phyloP scores from a whole-genome alignment of 495 filamentous ascomycete species.

The Penicillium ucsense region DNA sequence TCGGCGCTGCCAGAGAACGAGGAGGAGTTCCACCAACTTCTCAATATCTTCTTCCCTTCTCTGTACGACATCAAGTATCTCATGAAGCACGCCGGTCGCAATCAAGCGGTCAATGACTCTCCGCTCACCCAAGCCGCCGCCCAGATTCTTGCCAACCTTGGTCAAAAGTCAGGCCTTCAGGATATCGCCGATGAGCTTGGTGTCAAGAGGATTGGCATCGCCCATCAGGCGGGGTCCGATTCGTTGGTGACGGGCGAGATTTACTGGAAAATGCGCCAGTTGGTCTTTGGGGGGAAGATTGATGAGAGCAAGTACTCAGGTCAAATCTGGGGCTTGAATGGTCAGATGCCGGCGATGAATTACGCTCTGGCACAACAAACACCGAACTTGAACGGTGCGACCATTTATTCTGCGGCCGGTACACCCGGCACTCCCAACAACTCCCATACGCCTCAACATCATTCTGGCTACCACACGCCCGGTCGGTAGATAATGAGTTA shows the following conservation, averaged over 20 bases:
- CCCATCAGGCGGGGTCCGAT: slow-evolving; percentile 88
- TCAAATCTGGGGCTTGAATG: slow-evolving; percentile 83
- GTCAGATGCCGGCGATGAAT: slow-evolving; percentile 40
- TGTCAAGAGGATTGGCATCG: slow-evolving; percentile 71
- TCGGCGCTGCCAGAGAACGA: slow-evolving; percentile 77
- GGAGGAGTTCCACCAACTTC: slow-evolving; percentile 69
- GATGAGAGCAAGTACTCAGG: slow-evolving; percentile 62
- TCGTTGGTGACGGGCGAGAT: slow-evolving; percentile 86
- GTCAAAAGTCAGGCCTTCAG: slow-evolving; percentile 80
- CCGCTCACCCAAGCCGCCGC: slow-evolving; percentile 52
- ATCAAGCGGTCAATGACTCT: slow-evolving; percentile 47
- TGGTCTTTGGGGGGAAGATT: slow-evolving; percentile 77
- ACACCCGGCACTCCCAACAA: slow-evolving; percentile 66
- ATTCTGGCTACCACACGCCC: slow-evolving; percentile 50
- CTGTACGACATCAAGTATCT: slow-evolving; percentile 96
- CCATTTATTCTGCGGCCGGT: slow-evolving; percentile 46
- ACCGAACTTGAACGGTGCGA: slow-evolving; percentile 48
- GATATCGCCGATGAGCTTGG: slow-evolving; percentile 89
- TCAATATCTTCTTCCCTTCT: slow-evolving; percentile 83
- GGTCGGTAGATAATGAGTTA: slow-evolving; percentile 41
- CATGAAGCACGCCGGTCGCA: slow-evolving; percentile 73
- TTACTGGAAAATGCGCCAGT: slow-evolving; percentile 78
- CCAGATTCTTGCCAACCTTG: slow-evolving; percentile 67
- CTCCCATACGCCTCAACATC: slow-evolving; percentile 46
- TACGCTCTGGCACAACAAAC: slow-evolving; percentile 39